A percentile compares a stretch with the other conserved stretches of the same genome.
These are phyloP conservation scores for Candida ponderosae DNA, from an alignment of 805 yeast species.

Conservation along the genomic window DNA sequence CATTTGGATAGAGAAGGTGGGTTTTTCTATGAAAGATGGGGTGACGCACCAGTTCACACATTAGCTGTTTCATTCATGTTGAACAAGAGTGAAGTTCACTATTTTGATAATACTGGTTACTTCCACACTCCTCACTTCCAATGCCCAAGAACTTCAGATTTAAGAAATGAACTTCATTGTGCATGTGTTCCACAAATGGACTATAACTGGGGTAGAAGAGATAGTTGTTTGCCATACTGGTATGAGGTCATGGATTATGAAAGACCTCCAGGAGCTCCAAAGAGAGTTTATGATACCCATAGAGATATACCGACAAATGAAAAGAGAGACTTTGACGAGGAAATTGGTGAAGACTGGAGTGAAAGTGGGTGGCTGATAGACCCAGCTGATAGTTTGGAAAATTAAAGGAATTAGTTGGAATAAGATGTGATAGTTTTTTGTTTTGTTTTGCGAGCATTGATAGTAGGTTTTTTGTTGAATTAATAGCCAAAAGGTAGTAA, in stretches of 20 bases:
- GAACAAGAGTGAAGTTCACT: constrained; percentile 52
- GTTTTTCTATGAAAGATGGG: constrained; percentile 86
- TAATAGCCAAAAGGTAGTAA: background rate
- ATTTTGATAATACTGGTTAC: constrained; percentile 72
- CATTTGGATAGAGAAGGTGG: constrained; percentile 66
- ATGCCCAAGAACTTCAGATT: constrained; percentile 54
- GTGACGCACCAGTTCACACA: constrained; percentile 87
- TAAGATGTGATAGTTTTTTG: background rate
- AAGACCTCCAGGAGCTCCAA: constrained; percentile 15
- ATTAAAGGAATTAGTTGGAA: background rate
- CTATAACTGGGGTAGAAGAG: constrained; percentile 18
- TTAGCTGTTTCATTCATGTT: constrained; percentile 62
- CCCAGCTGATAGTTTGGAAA: background rate
- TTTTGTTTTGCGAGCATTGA: background rate
- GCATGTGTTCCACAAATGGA: constrained; percentile 34
- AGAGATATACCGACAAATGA: background rate
- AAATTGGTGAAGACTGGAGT: no score
- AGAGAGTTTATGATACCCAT: constrained; percentile 1
- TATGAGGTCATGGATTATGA: constrained; percentile 9
- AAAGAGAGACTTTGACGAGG: constrained; percentile 1
- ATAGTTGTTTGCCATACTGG: constrained; percentile 17
- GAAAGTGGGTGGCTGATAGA: background rate
- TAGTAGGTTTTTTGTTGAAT: background rate
- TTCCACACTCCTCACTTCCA: constrained; percentile 72
- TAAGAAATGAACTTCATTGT: constrained; percentile 39